phyloP scores from a whole-genome alignment of 2,329 filamentous ascomycete genomes.

The Penicillium expansum region DNA sequence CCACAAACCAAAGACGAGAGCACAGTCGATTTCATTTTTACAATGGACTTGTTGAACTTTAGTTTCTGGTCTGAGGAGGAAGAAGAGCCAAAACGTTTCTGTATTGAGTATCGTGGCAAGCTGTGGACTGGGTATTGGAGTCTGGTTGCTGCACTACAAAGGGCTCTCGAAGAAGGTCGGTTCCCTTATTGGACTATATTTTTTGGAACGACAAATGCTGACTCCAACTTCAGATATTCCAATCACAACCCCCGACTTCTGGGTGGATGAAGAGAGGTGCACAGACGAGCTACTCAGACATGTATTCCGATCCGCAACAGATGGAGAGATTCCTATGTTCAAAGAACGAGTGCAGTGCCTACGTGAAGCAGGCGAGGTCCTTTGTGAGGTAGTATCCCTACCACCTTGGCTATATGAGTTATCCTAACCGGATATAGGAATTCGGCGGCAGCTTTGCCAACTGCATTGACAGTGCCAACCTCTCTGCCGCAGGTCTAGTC shows the following conservation, averaged over 20 bases:
- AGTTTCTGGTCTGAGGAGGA: conserved; percentile 83
- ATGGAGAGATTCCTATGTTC: conserved; percentile 83
- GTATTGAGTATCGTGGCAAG: conserved; percentile 75
- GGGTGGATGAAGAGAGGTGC: conserved; percentile 73
- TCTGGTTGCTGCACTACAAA: conserved; percentile 78
- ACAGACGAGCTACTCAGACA: conserved; percentile 69
- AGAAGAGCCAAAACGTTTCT: conserved; percentile 68
- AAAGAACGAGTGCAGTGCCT: conserved; percentile 74
- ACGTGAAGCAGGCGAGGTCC: conserved; percentile 74
- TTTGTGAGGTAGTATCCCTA: conserved; percentile 63
- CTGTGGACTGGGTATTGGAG: conserved; percentile 96
- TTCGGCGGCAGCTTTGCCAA: conserved; percentile 73
- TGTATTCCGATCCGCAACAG: conserved; percentile 82
- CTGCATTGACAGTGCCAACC: conserved; percentile 69
- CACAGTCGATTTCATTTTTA: conserved; percentile 90
- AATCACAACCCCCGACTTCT: conserved; percentile 85
- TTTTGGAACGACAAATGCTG: neutral
- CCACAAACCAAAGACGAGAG: conserved; percentile 75
- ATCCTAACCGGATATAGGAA: conserved; percentile 50
- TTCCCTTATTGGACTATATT: conserved; percentile 9
- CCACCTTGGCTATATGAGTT: neutral
- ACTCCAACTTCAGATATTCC: conserved; percentile 61
- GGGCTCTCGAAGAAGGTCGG: conserved; percentile 82
- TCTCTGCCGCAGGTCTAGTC: conserved; percentile 79
- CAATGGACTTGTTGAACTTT: conserved; percentile 95